Evolutionary conservation across 768 basidiomycete species (phyloP), one percentile per base, ranked within the genome.

Genomic region (Wakefieldia striispora): DNA sequence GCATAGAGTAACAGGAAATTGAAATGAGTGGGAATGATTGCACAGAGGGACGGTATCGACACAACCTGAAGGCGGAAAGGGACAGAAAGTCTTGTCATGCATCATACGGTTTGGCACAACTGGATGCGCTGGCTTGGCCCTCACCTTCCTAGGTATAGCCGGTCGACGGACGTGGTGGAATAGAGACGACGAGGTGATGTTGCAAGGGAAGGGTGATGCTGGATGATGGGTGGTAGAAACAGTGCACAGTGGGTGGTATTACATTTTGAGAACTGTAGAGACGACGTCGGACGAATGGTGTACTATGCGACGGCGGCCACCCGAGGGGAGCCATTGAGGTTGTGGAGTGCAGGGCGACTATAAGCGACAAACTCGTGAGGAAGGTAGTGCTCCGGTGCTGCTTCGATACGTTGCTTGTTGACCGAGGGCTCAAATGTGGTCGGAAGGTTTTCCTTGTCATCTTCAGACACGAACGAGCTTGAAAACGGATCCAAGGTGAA

Each of bases 341-440:
- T 86, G 68, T 89, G 86, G 42, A 91, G 81, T 57, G 83, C 86
- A 45, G 83, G 81, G 42, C 88, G 84, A 64, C 88, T 83, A 66
- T 88, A 88, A 31, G 80, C 69, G 57, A 91, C 84, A 65, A 85
- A 90, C 70, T 88, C 88, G 66, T 89, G 86, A 3, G 88, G 88
- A 49, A 88, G 79, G 66, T 75, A 87, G 63, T 89, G 86, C 54
- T 90, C 87, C 41, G 86, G 83, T 29, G 82, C 73, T 47, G 75
- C 73, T 63, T 88, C 88, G 53, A 79, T 71, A 55, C 78, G 79
- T 56, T 80, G 80, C 67, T 89, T 87, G 70, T 82, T 87, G 59
- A 88, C 67, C 51, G 82, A 75, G 47, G 85, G 83, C 70, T 90
- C 86, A 60, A 88, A 88, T 24, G 80, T 75, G 40, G 81, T 75